Percentiles rank a stretch among this genome's conserved stretches.
These are phyloP conservation scores for Macrolepiota albuminosa DNA, from an alignment of 768 basidiomycete genomes.

Conservation along the genomic window DNA sequence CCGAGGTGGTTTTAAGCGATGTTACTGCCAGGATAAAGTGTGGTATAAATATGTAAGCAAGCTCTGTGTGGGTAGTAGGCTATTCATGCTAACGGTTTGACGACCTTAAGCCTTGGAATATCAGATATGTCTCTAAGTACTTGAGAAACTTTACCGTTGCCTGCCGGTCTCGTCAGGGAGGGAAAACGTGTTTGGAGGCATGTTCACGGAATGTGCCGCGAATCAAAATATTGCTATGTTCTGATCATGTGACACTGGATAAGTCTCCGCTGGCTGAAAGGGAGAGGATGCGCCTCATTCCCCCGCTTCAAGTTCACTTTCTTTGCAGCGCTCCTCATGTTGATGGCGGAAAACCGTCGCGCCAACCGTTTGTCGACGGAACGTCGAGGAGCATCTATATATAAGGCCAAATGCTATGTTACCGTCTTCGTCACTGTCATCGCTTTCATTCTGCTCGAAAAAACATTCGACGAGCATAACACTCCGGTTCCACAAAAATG, in stretches of 20 bases:
- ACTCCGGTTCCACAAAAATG: constrained; percentile 1
- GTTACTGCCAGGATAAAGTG: background rate
- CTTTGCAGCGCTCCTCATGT: constrained; percentile 22
- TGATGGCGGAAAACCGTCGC: constrained; percentile 15
- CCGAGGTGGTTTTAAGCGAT: background rate
- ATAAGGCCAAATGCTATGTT: constrained; percentile 14
- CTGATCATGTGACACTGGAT: constrained; percentile 19
- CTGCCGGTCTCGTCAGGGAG: background rate
- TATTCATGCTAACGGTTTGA: background rate
- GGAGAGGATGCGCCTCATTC: constrained; percentile 18
- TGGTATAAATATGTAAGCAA: background rate
- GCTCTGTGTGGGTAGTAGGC: background rate
- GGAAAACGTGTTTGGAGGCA: constrained; percentile 15
- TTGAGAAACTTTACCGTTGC: background rate
- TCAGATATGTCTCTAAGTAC: background rate
- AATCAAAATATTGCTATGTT: constrained; percentile 19
- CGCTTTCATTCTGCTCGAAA: background rate
- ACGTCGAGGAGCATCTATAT: constrained; percentile 15
- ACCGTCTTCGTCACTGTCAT: background rate
- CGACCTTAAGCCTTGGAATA: background rate
- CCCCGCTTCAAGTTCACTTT: constrained; percentile 14
- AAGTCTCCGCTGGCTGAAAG: constrained; percentile 15
- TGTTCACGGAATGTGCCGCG: constrained; percentile 24
- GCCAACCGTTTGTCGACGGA: constrained; percentile 12
- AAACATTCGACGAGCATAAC: background rate